Base-by-base conservation (phyloP, 306 rosid genomes). In the Lagenaria siceraria region DNA sequence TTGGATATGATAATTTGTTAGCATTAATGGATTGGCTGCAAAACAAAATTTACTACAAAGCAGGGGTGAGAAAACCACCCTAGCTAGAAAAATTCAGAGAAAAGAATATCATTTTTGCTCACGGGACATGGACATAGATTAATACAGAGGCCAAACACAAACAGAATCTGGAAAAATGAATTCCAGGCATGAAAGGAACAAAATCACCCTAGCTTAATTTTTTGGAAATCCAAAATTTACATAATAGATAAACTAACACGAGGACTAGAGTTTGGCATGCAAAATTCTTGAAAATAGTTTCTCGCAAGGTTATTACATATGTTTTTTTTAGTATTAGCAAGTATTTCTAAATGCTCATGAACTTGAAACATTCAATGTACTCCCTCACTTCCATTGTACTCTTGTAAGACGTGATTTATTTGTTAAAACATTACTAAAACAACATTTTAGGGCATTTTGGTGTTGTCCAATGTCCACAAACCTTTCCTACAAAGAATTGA, bases 1-100 rank as follows among this genome's bases (percentile, higher is more conserved):
- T 61, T 78, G 78, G 53, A 85, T 49, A 17, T 49, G 35, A 74
- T 77, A 61, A 63, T 74, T 36, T 77, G 56, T 79, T 22, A 63
- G 66, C 31, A 63, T 35, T 46, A 49, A 59, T 53, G 51, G 13
- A 49, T 43, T 36, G 17, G 76, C 58, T 48, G 35, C 25, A 14
- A 18, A 27, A 25, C 36, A 71, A 21, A 70, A 46, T 22, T 24
- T 22, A 24, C 53, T 14, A 24, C 14, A 10, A 25, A 25, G 56
- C 75, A 46, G 22, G 49, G 54, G n/a, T 68, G 54, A 68, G 43
- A 33, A 63, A 63, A 63, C 70, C 70, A 31, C 43, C 72, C 49
- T 17, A 70, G 56, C 56, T 43, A 40, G 21, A 25, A 68, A 69
- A 42, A 21, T 11, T 22, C 55, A 22, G 40, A 19, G 76, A 24